Evolutionary conservation across 257 asterid genomes (phyloP).

Genomic region (Lycium barbarum): DNA sequence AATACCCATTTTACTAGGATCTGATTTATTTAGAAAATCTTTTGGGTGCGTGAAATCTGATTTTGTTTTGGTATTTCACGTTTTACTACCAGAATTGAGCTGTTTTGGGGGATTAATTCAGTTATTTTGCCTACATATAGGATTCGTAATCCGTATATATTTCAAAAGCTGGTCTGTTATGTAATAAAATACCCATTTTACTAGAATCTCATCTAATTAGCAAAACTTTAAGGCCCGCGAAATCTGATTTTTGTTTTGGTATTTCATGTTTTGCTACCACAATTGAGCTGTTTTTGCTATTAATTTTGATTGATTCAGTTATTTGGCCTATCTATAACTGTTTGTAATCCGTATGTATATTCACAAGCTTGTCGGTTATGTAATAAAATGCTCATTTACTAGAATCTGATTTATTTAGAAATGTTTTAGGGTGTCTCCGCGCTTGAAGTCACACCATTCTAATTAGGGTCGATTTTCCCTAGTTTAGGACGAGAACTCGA

Average conservation of each 20-base stretch:
- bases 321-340: no score
- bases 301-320: no score
- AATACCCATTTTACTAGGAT: no score
- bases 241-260: no score
- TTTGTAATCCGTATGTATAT: no score
- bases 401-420: background rate
- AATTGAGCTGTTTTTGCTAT: background rate
- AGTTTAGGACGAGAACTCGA: conserved; percentile 12
- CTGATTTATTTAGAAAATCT: no score
- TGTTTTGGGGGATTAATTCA: background rate
- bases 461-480: background rate
- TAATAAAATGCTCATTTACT: background rate
- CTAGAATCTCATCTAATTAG: background rate
- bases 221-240: no score
- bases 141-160: no score
- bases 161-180: background rate
- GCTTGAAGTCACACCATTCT: background rate
- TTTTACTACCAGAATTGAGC: background rate
- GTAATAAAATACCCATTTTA: background rate
- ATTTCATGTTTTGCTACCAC: background rate
- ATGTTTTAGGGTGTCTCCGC: background rate
- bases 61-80: background rate
- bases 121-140: background rate
- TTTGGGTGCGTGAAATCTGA: no score
- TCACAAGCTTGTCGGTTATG: background rate